These are phyloP conservation scores for Decorospora gaudefroyi DNA, from an alignment of 2,329 filamentous ascomycete genomes.

Conservation along the genomic window DNA sequence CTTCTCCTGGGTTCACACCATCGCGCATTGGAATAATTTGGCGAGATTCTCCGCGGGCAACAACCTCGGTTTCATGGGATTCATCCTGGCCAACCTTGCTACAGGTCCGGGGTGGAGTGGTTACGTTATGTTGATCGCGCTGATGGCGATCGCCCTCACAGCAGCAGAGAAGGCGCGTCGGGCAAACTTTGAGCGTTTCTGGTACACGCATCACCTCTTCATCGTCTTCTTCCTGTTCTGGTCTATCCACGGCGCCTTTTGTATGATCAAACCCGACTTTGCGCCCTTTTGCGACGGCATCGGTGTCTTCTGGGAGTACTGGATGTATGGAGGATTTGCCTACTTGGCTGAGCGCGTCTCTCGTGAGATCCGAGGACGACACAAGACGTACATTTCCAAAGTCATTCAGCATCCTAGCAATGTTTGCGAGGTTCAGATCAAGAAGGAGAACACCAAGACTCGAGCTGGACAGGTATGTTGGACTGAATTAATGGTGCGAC, in stretches of 20 bases:
- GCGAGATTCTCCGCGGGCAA: slow-evolving; percentile 75
- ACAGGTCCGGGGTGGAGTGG: slow-evolving; percentile 85
- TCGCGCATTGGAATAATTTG: slow-evolving; percentile 87
- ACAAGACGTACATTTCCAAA: slow-evolving; percentile 86
- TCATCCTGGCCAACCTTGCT: slow-evolving; percentile 74
- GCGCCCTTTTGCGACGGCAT: slow-evolving; percentile 76
- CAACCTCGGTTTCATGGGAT: slow-evolving; percentile 77
- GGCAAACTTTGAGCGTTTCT: slow-evolving; percentile 86
- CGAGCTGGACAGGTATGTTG: slow-evolving; percentile 65
- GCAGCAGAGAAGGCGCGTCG: slow-evolving; percentile 77
- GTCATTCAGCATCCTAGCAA: slow-evolving; percentile 88
- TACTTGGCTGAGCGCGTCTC: slow-evolving; percentile 80
- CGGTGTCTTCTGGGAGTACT: slow-evolving; percentile 88
- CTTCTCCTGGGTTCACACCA: slow-evolving; percentile 83
- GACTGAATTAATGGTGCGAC: slow-evolving; percentile 9
- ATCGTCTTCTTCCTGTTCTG: slow-evolving; percentile 88
- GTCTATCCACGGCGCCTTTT: slow-evolving; percentile 87
- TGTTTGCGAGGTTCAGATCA: slow-evolving; percentile 89
- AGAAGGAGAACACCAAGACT: slow-evolving; percentile 84
- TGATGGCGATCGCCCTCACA: slow-evolving; percentile 79
- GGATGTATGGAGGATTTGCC: slow-evolving; percentile 80
- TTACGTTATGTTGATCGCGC: slow-evolving; percentile 77
- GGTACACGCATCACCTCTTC: slow-evolving; percentile 89
- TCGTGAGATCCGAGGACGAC: slow-evolving; percentile 75
- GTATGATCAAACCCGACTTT: slow-evolving; percentile 85